Conservation (phyloP, 2,329 filamentous ascomycete genomes). For the Stenocarpella maydis region DNA sequence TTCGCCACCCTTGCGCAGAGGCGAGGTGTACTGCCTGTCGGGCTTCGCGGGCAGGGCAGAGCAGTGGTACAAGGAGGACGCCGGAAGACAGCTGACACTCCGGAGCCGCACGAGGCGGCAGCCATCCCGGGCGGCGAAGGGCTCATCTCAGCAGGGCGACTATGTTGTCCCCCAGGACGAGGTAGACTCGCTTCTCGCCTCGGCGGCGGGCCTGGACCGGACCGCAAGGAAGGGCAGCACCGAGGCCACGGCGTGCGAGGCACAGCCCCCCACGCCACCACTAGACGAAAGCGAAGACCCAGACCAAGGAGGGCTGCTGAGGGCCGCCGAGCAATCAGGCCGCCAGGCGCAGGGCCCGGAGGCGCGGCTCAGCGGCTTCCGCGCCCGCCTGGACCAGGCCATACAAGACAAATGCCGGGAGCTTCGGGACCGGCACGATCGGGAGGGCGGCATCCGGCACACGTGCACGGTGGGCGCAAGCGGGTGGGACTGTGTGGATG, state of each 20-base stretch:
- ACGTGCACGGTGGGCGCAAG: conserved; percentile 1
- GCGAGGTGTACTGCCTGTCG: conserved; percentile 28
- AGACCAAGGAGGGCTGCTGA: too few species aligned
- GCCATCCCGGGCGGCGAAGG: conserved; percentile 21
- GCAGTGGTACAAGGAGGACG: conserved; percentile 24
- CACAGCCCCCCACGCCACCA: not conserved
- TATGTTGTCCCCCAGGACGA: not conserved
- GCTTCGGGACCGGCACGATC: not conserved
- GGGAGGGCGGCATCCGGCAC: conserved; percentile 13
- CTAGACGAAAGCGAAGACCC: not conserved
- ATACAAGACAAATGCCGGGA: not conserved
- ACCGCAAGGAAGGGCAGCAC: not conserved
- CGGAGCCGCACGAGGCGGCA: conserved; percentile 9
- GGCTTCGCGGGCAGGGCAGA: conserved; percentile 10
- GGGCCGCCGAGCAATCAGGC: not conserved
- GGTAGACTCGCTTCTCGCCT: not conserved
- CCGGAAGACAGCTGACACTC: not conserved
- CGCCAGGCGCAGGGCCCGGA: not conserved
- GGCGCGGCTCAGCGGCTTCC: not conserved
- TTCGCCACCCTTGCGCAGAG: not conserved
- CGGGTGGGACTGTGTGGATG: conserved; percentile 23
- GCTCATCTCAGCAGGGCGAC: not conserved
- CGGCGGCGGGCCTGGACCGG: not conserved
- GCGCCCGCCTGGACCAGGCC: not conserved
- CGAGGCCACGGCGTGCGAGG: not conserved